Evolutionary conservation across 208 protist genomes (phyloP).

Genomic region (Crithidia acanthocephali): DNA sequence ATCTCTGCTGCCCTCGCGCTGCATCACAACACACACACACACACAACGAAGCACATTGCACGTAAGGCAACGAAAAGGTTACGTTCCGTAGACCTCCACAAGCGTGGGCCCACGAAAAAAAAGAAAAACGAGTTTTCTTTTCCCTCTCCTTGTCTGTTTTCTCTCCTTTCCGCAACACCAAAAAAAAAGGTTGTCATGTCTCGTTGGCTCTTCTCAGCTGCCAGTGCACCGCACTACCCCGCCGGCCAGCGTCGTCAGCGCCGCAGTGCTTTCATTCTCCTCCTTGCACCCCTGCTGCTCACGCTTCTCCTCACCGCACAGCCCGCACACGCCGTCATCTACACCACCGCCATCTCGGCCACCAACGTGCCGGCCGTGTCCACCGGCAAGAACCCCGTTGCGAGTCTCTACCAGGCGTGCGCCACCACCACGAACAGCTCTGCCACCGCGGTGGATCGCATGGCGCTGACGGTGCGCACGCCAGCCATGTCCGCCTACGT

Average conservation of each 20-base stretch:
- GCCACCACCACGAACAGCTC: not conserved
- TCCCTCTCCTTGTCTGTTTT: not conserved
- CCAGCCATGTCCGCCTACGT: not conserved
- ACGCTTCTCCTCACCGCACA: not conserved
- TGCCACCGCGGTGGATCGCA: not conserved
- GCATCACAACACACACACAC: too few relatives aligned
- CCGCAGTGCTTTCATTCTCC: not conserved
- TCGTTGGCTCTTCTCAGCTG: too few relatives aligned
- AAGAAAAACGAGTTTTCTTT: not conserved
- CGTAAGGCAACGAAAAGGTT: too few relatives aligned
- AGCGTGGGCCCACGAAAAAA: too few relatives aligned
- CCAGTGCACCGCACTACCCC: not conserved
- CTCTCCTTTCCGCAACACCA: not conserved
- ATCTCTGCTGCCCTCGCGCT: too few relatives aligned
- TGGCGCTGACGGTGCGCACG: constrained; percentile 5
- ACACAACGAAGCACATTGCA: too few relatives aligned
- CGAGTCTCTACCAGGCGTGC: constrained; percentile 2
- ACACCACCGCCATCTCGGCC: not conserved
- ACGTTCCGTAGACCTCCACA: too few relatives aligned
- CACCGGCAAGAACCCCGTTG: not conserved
- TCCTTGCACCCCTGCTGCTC: not conserved
- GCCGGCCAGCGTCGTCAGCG: not conserved
- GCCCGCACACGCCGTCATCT: constrained; percentile 1
- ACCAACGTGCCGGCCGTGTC: not conserved
- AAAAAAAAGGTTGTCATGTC: not conserved